Conservation (phyloP, 2,329 filamentous ascomycete genomes). For the Fusarium compactum region DNA sequence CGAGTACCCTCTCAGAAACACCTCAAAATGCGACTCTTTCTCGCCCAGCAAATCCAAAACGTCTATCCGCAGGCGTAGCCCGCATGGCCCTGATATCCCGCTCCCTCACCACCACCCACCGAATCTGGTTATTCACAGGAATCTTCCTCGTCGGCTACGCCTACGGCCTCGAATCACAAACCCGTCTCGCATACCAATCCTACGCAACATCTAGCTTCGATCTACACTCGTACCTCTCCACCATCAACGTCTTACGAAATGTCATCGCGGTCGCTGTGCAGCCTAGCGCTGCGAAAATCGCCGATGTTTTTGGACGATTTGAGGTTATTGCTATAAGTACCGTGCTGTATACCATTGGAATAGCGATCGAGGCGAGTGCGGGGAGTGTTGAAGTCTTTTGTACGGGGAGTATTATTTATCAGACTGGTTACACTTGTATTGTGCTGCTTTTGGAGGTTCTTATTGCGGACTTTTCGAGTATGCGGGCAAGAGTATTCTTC, state of each 20-base stretch:
- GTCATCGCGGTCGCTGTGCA: slow-evolving; percentile 71
- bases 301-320: slow-evolving; percentile 72
- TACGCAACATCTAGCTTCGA: slow-evolving; percentile 65
- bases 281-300: slow-evolving; percentile 70
- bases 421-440: slow-evolving; percentile 69
- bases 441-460: slow-evolving; percentile 71
- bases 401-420: slow-evolving; percentile 67
- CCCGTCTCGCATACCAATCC: slow-evolving; percentile 66
- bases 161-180: slow-evolving; percentile 67
- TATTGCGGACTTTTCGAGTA: slow-evolving; percentile 67
- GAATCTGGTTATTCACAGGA: slow-evolving; percentile 64
- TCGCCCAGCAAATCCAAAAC: slow-evolving; percentile 14
- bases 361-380: slow-evolving; percentile 65
- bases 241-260: slow-evolving; percentile 68
- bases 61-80: slow-evolving; percentile 58
- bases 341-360: slow-evolving; percentile 66
- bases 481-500: slow-evolving; percentile 70
- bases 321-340: slow-evolving; percentile 68
- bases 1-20: background rate
- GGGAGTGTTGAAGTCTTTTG: slow-evolving; percentile 63
- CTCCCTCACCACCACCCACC: slow-evolving; percentile 60
- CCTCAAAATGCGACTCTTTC: background rate
- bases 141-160: slow-evolving; percentile 72
- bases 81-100: slow-evolving; percentile 64
- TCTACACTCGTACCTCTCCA: slow-evolving; percentile 67